Base-by-base conservation (phyloP, 139 green algal species). In the Tetradesmus obliquus region DNA sequence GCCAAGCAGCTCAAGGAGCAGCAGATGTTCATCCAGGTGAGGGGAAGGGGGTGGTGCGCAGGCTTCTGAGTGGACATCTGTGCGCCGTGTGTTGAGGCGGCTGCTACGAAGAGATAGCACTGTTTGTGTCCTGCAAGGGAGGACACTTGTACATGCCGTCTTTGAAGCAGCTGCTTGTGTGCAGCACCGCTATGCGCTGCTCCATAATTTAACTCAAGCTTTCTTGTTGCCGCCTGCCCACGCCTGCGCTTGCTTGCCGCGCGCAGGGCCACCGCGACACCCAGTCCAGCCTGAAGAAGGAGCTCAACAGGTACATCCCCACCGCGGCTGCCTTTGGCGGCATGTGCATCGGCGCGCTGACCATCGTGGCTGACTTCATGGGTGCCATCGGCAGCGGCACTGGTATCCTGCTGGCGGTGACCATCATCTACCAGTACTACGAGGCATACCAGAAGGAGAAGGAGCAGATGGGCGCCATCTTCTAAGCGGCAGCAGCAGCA, bases 301-400 rank as follows among this genome's bases (percentile, higher is more conserved):
- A 99, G 96, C 97, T 99, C 4, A 99, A 99, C 96, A 96, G 94
- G 55, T 97, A 97, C 93, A 97, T 97, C 87, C 95, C 95, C 88
- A 96, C 92, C 9, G 95, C 95, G 13, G 95, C 95, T 55, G 98
- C 98, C 0, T 99, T 99, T 96, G 98, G 98, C 24, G 98, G 98
- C 91, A 99, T 99, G 98, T 99, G 98, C 96, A 99, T 99, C 91
- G 98, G 98, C 76, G 97, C 97, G 0, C 95, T 99, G 15, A 99
- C 98, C 76, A 99, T 99, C 58, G 95, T 99, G 24, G 98, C 98
- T 8, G 98, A 99, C 95, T 99, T 99, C 96, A 98, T 99, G 97
- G 98, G 97, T 32, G 97, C 97, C 51, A 98, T 99, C 86, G 97
- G 97, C 55, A 97, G 94, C 54, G 98, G 98, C 79, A 99, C 98